Percentiles rank a stretch among this genome's conserved stretches.
Conservation (phyloP, 768 basidiomycete genomes). For the Russula dissimulans region DNA sequence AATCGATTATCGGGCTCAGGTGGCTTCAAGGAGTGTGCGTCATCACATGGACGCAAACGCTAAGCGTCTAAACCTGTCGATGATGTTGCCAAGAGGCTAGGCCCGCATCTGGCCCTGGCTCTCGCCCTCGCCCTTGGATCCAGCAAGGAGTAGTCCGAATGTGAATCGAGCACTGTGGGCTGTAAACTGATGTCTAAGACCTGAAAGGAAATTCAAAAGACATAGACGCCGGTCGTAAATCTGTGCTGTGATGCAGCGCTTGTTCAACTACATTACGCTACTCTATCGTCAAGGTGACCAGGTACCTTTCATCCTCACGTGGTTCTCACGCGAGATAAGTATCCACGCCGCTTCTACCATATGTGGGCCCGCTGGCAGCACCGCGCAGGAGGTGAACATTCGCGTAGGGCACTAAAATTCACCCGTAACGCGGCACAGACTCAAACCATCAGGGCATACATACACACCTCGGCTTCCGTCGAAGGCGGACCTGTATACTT, state of each 20-base stretch:
- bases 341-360: neutral
- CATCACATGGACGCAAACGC: neutral
- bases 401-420: neutral
- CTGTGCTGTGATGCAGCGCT: neutral
- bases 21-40: neutral
- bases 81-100: slow-evolving; percentile 1
- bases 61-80: neutral
- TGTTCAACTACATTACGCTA: neutral
- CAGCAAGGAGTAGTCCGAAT: neutral
- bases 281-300: slow-evolving; percentile 3
- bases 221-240: neutral
- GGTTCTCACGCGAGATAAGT: neutral
- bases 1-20: neutral
- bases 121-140: neutral
- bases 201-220: neutral
- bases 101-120: neutral
- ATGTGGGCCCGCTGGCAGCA: neutral
- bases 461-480: neutral
- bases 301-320: neutral
- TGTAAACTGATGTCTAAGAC: neutral
- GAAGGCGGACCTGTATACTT: slow-evolving; percentile 3
- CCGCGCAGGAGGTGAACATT: neutral
- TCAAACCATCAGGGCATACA: neutral
- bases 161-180: neutral
- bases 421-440: neutral